phyloP scores from a whole-genome alignment of 2,329 filamentous ascomycete genomes.

The Fusarium sp. region DNA sequence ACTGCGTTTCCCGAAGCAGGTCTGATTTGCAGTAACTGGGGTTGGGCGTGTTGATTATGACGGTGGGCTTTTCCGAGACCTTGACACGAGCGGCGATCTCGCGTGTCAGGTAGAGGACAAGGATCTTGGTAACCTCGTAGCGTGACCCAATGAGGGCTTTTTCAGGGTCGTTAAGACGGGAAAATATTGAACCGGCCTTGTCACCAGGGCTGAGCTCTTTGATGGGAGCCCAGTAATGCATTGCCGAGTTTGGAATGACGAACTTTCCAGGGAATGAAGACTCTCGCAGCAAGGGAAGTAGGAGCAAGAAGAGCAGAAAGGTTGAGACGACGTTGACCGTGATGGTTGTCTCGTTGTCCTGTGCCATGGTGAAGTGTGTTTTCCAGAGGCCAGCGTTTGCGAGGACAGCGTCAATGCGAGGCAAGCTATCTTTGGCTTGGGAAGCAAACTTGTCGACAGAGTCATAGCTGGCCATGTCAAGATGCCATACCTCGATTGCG shows the following conservation, averaged over 20 bases:
- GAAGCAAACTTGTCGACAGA: slow-evolving; percentile 56
- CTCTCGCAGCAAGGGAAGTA: slow-evolving; percentile 44
- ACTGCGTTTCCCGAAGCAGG: slow-evolving; percentile 35
- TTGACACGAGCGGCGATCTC: slow-evolving; percentile 43
- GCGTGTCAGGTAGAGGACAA: slow-evolving; percentile 48
- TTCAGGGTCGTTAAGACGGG: slow-evolving; percentile 46
- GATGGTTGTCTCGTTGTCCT: slow-evolving; percentile 62
- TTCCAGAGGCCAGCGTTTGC: slow-evolving; percentile 58
- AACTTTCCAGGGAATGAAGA: slow-evolving; percentile 29
- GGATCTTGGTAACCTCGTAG: slow-evolving; percentile 50
- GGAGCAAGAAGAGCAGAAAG: slow-evolving; percentile 35
- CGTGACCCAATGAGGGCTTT: slow-evolving; percentile 44
- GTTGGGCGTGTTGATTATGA: slow-evolving; percentile 55
- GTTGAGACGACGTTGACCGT: slow-evolving; percentile 48
- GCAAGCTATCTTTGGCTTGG: slow-evolving; percentile 42
- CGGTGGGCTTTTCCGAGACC: background rate
- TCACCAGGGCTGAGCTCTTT: slow-evolving; percentile 36
- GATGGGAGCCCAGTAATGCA: slow-evolving; percentile 43
- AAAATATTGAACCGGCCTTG: slow-evolving; percentile 38
- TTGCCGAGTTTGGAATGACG: slow-evolving; percentile 39
- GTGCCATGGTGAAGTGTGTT: slow-evolving; percentile 49
- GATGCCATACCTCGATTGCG: slow-evolving; percentile 57
- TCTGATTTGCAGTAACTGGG: slow-evolving; percentile 56
- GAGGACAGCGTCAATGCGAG: slow-evolving; percentile 57
- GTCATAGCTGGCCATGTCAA: slow-evolving; percentile 60